phyloP scores from a whole-genome alignment of 1,139 yeast genomes.

The Pneumocystis wakefieldiae region DNA sequence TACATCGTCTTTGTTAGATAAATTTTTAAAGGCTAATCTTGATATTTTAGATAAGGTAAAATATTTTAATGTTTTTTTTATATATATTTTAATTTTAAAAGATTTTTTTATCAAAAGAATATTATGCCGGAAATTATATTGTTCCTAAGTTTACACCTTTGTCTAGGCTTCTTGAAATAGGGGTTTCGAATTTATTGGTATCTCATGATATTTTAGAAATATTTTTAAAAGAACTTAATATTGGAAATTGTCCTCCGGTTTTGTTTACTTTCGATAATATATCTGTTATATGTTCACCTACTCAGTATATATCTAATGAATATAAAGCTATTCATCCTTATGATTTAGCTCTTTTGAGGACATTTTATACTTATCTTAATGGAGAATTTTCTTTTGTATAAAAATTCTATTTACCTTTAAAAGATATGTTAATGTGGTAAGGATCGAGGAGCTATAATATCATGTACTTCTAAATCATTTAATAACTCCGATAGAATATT shows the following conservation, averaged over 20 bases:
- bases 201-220: conserved; percentile 7
- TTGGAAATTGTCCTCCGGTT: conserved; percentile 6
- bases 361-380: conserved; percentile 5
- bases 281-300: conserved; percentile 6
- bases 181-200: conserved; percentile 5
- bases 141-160: conserved; percentile 3
- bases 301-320: conserved; percentile 6
- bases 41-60: background rate
- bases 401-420: background rate
- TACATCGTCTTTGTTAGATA: conserved; percentile 6
- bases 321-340: conserved; percentile 7
- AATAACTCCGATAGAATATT: background rate
- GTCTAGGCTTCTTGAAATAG: conserved; percentile 2
- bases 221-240: conserved; percentile 5
- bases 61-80: background rate
- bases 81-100: background rate
- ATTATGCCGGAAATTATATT: conserved; percentile 1
- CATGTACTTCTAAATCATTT: background rate
- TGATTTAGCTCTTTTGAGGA: conserved; percentile 6
- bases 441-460: background rate
- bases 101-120: conserved; percentile 2
- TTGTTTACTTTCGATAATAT: conserved; percentile 10
- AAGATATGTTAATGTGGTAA: background rate
- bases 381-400: conserved; percentile 2
- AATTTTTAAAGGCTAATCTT: conserved; percentile 7